Conservation (phyloP, 2,329 filamentous ascomycete species). For the Paracoccidioides brasiliensis region DNA sequence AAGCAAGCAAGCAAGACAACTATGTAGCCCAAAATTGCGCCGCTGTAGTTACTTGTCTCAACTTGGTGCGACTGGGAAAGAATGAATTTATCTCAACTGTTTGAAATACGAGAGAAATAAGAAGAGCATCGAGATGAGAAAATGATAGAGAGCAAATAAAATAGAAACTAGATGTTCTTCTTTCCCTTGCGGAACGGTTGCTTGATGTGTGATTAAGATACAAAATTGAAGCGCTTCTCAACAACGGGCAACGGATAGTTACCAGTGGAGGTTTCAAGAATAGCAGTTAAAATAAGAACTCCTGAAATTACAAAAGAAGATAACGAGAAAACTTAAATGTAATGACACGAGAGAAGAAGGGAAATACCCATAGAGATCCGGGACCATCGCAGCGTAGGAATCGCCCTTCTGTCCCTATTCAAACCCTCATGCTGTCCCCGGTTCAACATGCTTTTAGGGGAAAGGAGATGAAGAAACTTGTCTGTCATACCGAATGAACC, state of each 20-base stretch:
- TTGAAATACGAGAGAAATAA: too few species aligned
- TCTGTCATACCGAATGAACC: slow-evolving; percentile 6
- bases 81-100: too few species aligned
- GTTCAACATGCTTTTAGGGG: slow-evolving; percentile 37
- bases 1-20: too few species aligned
- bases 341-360: not conserved
- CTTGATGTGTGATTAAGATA: not conserved
- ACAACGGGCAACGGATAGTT: not conserved
- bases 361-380: too few species aligned
- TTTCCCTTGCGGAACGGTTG: not conserved
- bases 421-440: slow-evolving; percentile 13
- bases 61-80: too few species aligned
- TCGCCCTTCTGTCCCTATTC: not conserved
- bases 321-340: not conserved
- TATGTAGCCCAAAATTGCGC: too few species aligned
- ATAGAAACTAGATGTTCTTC: not conserved
- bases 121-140: not conserved
- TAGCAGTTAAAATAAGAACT: not conserved
- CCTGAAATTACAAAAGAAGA: not conserved
- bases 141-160: not conserved
- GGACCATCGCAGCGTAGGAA: not conserved
- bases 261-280: not conserved
- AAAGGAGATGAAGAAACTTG: slow-evolving; percentile 14
- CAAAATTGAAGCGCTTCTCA: not conserved
- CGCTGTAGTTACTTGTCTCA: too few species aligned